Conservation (phyloP, 768 basidiomycete genomes). For the Tricholoma sp. region DNA sequence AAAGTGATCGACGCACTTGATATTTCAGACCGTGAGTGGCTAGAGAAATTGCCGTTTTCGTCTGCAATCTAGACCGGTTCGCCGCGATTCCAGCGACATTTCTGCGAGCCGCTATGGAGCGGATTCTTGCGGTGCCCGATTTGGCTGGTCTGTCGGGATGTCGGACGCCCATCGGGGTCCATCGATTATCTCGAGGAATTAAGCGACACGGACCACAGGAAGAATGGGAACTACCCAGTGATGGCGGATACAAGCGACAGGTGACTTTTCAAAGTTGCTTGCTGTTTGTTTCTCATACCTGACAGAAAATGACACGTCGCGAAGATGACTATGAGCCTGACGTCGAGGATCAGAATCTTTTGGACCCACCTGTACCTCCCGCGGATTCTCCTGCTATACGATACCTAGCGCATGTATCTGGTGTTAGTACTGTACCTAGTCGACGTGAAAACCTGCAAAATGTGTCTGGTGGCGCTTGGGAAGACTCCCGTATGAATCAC, state of each 20-base stretch:
- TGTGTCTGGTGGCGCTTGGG: background rate
- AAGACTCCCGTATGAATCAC: background rate
- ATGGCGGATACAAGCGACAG: conserved; percentile 6
- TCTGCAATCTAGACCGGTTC: background rate
- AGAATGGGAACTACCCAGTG: background rate
- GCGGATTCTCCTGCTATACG: background rate
- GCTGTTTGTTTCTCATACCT: background rate
- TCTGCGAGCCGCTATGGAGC: conserved; percentile 31
- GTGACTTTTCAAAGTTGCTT: background rate
- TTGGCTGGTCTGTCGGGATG: conserved; percentile 33
- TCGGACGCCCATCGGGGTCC: background rate
- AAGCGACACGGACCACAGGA: background rate
- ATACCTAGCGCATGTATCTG: background rate
- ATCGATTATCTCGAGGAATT: background rate
- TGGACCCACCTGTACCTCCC: background rate
- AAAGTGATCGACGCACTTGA: conserved; percentile 38
- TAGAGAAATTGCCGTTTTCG: background rate
- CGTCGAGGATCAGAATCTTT: background rate
- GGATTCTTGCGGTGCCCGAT: conserved; percentile 40
- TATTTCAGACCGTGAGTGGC: conserved; percentile 37
- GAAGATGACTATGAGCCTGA: background rate
- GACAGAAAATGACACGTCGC: background rate
- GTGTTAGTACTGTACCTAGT: background rate
- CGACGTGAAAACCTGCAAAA: background rate
- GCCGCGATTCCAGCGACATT: conserved; percentile 24